These are phyloP conservation scores for Catunica adiposa DNA, from an alignment of 2,329 filamentous ascomycete genomes.

Conservation along the genomic window DNA sequence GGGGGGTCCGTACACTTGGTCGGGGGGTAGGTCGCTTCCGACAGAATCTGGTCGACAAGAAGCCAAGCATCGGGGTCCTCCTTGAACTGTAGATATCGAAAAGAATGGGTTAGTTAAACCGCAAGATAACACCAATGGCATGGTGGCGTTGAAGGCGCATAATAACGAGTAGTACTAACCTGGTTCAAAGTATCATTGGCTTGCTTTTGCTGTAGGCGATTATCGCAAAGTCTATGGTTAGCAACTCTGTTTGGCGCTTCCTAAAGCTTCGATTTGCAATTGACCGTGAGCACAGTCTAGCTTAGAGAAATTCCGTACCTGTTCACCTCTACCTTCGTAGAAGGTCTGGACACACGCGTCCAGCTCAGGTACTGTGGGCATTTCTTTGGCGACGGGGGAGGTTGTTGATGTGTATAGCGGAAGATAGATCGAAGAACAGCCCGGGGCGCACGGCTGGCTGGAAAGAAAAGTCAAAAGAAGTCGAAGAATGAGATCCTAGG, in stretches of 20 bases:
- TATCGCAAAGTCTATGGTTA: slow-evolving; percentile 12
- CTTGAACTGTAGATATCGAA: slow-evolving; percentile 57
- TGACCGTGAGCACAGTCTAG: not conserved
- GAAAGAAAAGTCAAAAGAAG: slow-evolving; percentile 15
- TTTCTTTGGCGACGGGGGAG: slow-evolving; percentile 24
- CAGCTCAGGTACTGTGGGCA: slow-evolving; percentile 78
- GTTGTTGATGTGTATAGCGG: not conserved
- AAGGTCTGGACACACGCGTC: slow-evolving; percentile 93
- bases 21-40: slow-evolving; percentile 81
- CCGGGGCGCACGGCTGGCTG: slow-evolving; percentile 13
- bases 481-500: slow-evolving; percentile 9
- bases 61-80: slow-evolving; percentile 98
- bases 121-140: not conserved
- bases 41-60: slow-evolving; percentile 89
- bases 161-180: slow-evolving; percentile 35
- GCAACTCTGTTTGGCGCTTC: not conserved
- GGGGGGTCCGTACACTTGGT: slow-evolving; percentile 64
- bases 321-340: slow-evolving; percentile 89
- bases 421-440: slow-evolving; percentile 8
- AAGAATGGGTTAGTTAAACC: slow-evolving; percentile 5
- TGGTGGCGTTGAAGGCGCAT: slow-evolving; percentile 1
- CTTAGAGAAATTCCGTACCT: slow-evolving; percentile 41
- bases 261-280: slow-evolving; percentile 2
- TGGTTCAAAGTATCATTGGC: slow-evolving; percentile 86
- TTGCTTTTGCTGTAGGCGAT: slow-evolving; percentile 64